Percentiles rank a stretch among this genome's conserved stretches.
phyloP scores from a whole-genome alignment of 2,329 filamentous ascomycete species.

The Emmonsia crescens region DNA sequence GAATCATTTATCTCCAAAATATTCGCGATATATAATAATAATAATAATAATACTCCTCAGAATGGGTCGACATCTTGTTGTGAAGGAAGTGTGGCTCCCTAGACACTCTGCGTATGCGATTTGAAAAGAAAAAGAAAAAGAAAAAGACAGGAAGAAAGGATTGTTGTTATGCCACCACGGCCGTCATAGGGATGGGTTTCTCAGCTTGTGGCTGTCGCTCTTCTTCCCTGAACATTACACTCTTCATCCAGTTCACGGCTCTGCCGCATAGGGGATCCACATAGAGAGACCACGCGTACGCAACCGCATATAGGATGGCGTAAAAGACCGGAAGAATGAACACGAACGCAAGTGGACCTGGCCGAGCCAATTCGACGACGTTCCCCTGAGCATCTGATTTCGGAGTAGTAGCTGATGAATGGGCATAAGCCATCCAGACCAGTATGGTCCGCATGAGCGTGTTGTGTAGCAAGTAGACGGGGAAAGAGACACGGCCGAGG shows the following conservation, averaged over 20 bases:
- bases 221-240: slow-evolving; percentile 12
- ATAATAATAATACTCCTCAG: background rate
- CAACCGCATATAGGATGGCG: slow-evolving; percentile 9
- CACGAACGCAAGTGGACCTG: slow-evolving; percentile 8
- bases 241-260: slow-evolving; percentile 11
- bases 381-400: slow-evolving; percentile 10
- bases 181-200: slow-evolving; percentile 9
- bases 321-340: slow-evolving; percentile 14
- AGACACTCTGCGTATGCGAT: background rate
- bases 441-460: slow-evolving; percentile 19
- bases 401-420: slow-evolving; percentile 4
- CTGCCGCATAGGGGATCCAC: slow-evolving; percentile 12
- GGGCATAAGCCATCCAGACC: slow-evolving; percentile 17
- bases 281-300: slow-evolving; percentile 12
- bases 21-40: background rate
- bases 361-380: slow-evolving; percentile 1
- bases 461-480: slow-evolving; percentile 21
- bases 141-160: background rate
- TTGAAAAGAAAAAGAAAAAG: background rate
- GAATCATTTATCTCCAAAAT: background rate
- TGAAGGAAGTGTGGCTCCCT: background rate
- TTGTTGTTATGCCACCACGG: background rate
- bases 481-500: slow-evolving; percentile 20
- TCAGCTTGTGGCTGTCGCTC: slow-evolving; percentile 5
- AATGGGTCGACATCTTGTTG: background rate